These are phyloP conservation scores for Aspergillus ruber DNA, from an alignment of 2,329 filamentous ascomycete species.

Conservation along the genomic window DNA sequence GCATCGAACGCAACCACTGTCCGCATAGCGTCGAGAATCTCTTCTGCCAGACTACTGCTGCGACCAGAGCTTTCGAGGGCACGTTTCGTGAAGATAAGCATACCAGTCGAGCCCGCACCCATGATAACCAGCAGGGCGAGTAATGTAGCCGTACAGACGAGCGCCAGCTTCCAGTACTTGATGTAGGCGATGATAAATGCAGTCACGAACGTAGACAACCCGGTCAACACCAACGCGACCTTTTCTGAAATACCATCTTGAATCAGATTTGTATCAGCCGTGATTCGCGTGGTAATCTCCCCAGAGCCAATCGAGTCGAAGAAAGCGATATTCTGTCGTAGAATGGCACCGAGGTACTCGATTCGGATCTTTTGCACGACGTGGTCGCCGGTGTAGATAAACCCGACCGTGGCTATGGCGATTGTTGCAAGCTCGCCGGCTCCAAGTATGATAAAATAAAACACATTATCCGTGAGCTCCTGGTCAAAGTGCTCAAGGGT, in stretches of 20 bases:
- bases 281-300: constrained; percentile 87
- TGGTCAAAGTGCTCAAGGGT: constrained; percentile 50
- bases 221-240: constrained; percentile 66
- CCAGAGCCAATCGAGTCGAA: constrained; percentile 87
- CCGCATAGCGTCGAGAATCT: constrained; percentile 87
- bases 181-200: constrained; percentile 84
- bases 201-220: constrained; percentile 71
- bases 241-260: constrained; percentile 91
- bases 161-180: constrained; percentile 83
- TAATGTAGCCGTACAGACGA: constrained; percentile 75
- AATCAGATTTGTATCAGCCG: constrained; percentile 80
- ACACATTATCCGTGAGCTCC: constrained; percentile 55
- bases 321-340: constrained; percentile 81
- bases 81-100: constrained; percentile 62
- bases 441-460: constrained; percentile 78
- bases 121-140: constrained; percentile 68
- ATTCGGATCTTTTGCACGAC: constrained; percentile 69
- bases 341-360: constrained; percentile 71
- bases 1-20: constrained; percentile 92
- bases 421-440: constrained; percentile 68
- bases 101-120: constrained; percentile 57
- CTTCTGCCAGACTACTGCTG: constrained; percentile 83
- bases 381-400: constrained; percentile 77
- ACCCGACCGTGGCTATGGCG: constrained; percentile 74
- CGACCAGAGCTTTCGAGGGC: constrained; percentile 73